Evolutionary conservation across 176 grass and related monocot genomes (phyloP), one percentile per base, ranked within the genome.

Genomic region (Phoenix dactylifera): DNA sequence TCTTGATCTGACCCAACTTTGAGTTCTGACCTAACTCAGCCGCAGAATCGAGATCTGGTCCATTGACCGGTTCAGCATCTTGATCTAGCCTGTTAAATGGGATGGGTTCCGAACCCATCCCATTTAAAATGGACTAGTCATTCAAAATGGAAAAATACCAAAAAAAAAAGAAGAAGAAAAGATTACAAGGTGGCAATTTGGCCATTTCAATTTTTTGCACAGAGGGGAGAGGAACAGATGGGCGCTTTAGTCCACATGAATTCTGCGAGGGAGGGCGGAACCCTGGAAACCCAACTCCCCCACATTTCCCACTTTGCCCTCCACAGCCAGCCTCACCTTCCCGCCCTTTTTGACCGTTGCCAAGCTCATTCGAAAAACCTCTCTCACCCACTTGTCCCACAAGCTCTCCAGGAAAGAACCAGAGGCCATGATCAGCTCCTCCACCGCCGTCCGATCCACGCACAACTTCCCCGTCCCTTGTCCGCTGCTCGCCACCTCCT

Each of bases 261-360:
- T 65, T 77, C 71, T 85, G 57, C 60, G 73, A 5, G 86, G 91
- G 48, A 96, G 83, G 58, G 69, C 80, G 3, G 91, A 84, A 54
- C 80, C 83, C 75, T 78, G 70, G 72, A 90, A 96, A 55, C 85
- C 89, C 15, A 72, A 63, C 18, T 63, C 59, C 50, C 50, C 63
- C 50, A 53, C 63, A 63, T 67, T 73, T 51, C 62, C 74, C 22
- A 68, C 39, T 51, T 55, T 68, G 16, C 52, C 67, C 49, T 74
- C 90, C 67, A 49, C 30, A 14, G 1, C 62, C 39, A 64, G 30
- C 57, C 44, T 70, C 62, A 59, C 22, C 57, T 84, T 84, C 77
- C 86, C 91, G 77, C 83, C 80, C 60, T 79, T 77, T 66, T 58
- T 61, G 5, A 81, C 74, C 73, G 39, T 66, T 66, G 68, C 72